These are phyloP conservation scores for Alternaria triticina DNA, from an alignment of 2,329 filamentous ascomycete genomes.

Conservation along the genomic window DNA sequence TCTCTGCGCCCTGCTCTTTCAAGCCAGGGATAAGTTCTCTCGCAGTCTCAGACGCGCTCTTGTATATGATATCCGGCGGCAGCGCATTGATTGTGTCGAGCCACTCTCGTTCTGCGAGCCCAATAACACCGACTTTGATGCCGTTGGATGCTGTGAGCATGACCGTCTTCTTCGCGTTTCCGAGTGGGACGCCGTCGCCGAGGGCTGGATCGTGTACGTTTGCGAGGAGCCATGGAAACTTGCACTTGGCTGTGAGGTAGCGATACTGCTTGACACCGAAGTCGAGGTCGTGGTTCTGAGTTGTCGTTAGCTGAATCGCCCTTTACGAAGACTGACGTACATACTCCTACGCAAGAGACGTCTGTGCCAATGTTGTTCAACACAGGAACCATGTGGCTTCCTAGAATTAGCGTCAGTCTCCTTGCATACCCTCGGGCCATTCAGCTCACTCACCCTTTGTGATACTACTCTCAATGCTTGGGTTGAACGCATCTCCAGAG, in stretches of 20 bases:
- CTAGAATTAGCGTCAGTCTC: slow-evolving; percentile 43
- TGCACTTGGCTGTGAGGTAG: slow-evolving; percentile 74
- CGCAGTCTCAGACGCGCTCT: slow-evolving; percentile 77
- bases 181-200: slow-evolving; percentile 76
- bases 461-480: slow-evolving; percentile 84
- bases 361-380: slow-evolving; percentile 79
- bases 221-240: slow-evolving; percentile 87
- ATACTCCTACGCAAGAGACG: slow-evolving; percentile 80
- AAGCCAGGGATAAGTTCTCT: slow-evolving; percentile 76
- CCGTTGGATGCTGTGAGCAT: slow-evolving; percentile 84
- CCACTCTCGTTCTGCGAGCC: slow-evolving; percentile 86
- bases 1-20: slow-evolving; percentile 77
- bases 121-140: slow-evolving; percentile 84
- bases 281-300: slow-evolving; percentile 86
- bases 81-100: slow-evolving; percentile 86
- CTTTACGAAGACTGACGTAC: slow-evolving; percentile 38
- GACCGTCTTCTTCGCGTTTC: slow-evolving; percentile 74
- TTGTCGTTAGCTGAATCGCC: slow-evolving; percentile 16
- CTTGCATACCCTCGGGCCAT: not conserved
- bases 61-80: slow-evolving; percentile 82
- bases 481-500: slow-evolving; percentile 92
- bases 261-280: slow-evolving; percentile 85
- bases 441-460: slow-evolving; percentile 70
- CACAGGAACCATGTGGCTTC: slow-evolving; percentile 85
- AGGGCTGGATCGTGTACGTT: slow-evolving; percentile 86